Base-by-base conservation (phyloP, 495 filamentous ascomycete species). In the Aspergillus ellipticus region DNA sequence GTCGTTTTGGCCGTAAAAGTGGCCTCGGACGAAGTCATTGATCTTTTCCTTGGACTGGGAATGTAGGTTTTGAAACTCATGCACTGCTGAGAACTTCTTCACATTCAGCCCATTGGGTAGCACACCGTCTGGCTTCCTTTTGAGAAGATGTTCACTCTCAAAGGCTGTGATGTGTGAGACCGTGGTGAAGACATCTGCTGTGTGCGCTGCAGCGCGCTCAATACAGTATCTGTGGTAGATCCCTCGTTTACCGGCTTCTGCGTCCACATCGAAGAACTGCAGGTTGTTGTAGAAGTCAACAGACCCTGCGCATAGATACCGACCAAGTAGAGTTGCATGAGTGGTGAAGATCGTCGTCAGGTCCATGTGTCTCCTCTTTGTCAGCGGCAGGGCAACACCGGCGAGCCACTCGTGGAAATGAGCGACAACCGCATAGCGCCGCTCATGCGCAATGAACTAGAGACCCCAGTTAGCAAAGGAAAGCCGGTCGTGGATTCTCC, bases 231-330 rank as follows among this genome's bases (percentile, higher is more conserved):
- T 82, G 75, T 98, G 94, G 75, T 98, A 98, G 69, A 98, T 98
- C 37, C 94, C 94, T 57, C 94, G 89, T 78, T 96, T 97, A 31
- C 94, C 94, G 35, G 94, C 94, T 69, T 98, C 95, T 3, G 91
- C 86, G 68, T 98, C 94, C 19, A 96, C 90, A 67, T 98, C 93
- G 65, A 98, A 98, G 74, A 86, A 86, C 70, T 97, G 94, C 17
- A 98, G 86, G 68, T 97, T 96, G 77, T 98, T 98, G 79, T 98
- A 98, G 72, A 98, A 98, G 70, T 98, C 94, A 24, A 97, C 94
- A 2, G 90, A 96, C 29, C 94, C 94, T 37, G 94, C 94, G 64
- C 94, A 98, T 42, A 98, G 88, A 64, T 98, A 98, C 49, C 94
- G 85, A 47, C 94, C 94, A 22, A 98, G 82, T 4, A 98, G 78